These are phyloP conservation scores for Taphrina pruni DNA, from an alignment of 1,139 yeast genomes.

Conservation along the genomic window DNA sequence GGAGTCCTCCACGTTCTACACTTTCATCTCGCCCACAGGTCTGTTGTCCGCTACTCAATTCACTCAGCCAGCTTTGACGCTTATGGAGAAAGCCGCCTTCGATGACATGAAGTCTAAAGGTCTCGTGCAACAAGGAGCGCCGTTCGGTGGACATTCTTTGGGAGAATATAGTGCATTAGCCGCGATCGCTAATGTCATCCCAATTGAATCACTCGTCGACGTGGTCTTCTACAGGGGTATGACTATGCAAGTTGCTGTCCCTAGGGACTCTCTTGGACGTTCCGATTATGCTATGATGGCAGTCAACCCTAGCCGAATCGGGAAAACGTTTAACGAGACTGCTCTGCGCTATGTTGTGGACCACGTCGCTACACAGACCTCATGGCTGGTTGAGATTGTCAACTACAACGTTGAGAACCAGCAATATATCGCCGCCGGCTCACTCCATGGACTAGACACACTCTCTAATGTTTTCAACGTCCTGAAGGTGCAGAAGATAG, in stretches of 20 bases:
- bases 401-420: constrained; percentile 97
- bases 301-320: constrained; percentile 92
- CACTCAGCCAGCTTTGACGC: constrained; percentile 97
- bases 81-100: constrained; percentile 98
- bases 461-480: constrained; percentile 91
- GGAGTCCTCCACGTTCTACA: constrained; percentile 78
- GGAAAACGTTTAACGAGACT: constrained; percentile 85
- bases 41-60: constrained; percentile 96
- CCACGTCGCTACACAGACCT: constrained; percentile 78
- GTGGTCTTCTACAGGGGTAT: constrained; percentile 99
- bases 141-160: constrained; percentile 98
- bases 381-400: constrained; percentile 96
- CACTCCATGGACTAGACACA: constrained; percentile 90
- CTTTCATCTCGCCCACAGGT: constrained; percentile 93
- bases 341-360: constrained; percentile 95
- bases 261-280: constrained; percentile 92
- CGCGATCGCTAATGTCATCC: constrained; percentile 97
- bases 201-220: constrained; percentile 95
- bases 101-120: constrained; percentile 98
- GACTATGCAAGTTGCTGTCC: constrained; percentile 99
- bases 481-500: constrained; percentile 89
- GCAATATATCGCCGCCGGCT: constrained; percentile 99
- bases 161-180: constrained; percentile 99
- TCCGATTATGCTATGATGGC: constrained; percentile 99
- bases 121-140: constrained; percentile 86